phyloP scores from a whole-genome alignment of 164 flowering plant species.

The Hamamelis virginiana region DNA sequence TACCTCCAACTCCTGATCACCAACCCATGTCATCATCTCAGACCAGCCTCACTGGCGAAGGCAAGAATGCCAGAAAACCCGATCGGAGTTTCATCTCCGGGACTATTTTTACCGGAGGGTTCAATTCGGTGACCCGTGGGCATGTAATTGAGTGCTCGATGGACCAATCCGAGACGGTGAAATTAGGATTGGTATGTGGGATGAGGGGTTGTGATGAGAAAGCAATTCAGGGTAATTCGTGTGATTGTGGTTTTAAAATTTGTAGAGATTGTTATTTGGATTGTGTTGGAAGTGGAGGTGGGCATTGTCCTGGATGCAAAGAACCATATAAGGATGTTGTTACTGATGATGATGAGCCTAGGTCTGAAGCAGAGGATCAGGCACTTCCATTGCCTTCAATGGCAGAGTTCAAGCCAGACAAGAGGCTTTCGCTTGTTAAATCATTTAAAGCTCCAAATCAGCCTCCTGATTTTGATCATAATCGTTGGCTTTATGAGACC shows the following conservation, averaged over 20 bases:
- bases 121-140: slow-evolving; percentile 64
- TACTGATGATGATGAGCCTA: slow-evolving; percentile 29
- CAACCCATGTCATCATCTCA: slow-evolving; percentile 44
- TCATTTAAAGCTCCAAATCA: slow-evolving; percentile 65
- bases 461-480: slow-evolving; percentile 72
- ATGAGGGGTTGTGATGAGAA: slow-evolving; percentile 83
- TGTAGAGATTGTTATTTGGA: slow-evolving; percentile 75
- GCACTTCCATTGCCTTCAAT: slow-evolving; percentile 66
- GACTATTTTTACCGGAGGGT: slow-evolving; percentile 83
- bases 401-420: slow-evolving; percentile 47
- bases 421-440: slow-evolving; percentile 62
- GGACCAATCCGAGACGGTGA: slow-evolving; percentile 21
- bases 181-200: slow-evolving; percentile 43
- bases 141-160: slow-evolving; percentile 54
- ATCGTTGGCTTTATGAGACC: slow-evolving; percentile 79
- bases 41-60: slow-evolving; percentile 32
- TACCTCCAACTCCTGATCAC: slow-evolving; percentile 84
- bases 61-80: slow-evolving; percentile 17
- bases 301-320: slow-evolving; percentile 82
- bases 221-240: slow-evolving; percentile 34
- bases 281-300: slow-evolving; percentile 43
- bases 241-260: slow-evolving; percentile 79
- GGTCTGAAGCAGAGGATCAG: slow-evolving; percentile 60
- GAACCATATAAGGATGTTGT: slow-evolving; percentile 47
- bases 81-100: slow-evolving; percentile 49